Conservation (phyloP, 495 filamentous ascomycete genomes). For the Staphylotrichum tortipilum region DNA sequence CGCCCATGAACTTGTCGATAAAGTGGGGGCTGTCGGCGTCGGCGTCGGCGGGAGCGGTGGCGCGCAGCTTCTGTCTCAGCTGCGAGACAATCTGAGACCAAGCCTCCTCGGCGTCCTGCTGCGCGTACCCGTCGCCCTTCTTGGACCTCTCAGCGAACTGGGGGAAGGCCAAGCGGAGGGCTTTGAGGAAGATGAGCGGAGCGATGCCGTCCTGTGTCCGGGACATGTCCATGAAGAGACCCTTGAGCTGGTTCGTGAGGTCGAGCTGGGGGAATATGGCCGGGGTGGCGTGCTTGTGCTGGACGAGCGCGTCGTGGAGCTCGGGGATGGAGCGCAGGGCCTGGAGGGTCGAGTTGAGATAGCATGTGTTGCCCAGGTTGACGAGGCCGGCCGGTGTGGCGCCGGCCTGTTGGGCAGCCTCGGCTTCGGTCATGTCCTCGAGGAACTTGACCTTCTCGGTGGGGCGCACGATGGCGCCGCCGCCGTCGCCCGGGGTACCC, state of each 20-base stretch:
- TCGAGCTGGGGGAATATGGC: conserved; percentile 47
- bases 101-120: conserved; percentile 96
- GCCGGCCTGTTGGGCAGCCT: conserved; percentile 70
- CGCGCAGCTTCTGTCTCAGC: conserved; percentile 68
- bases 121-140: conserved; percentile 74
- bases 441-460: conserved; percentile 79
- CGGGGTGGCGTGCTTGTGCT: conserved; percentile 46
- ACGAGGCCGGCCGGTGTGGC: conserved; percentile 82
- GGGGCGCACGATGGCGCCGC: conserved; percentile 57
- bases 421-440: conserved; percentile 97
- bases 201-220: conserved; percentile 83
- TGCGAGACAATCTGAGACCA: conserved; percentile 95
- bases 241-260: conserved; percentile 69
- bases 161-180: conserved; percentile 74
- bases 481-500: conserved; percentile 69
- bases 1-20: conserved; percentile 82
- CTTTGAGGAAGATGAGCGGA: conserved; percentile 75
- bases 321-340: conserved; percentile 83
- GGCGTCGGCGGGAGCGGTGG: conserved; percentile 36
- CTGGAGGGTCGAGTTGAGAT: conserved; percentile 94
- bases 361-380: conserved; percentile 96
- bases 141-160: conserved; percentile 86
- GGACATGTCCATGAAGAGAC: conserved; percentile 89
- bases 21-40: conserved; percentile 50
- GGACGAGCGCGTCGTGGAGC: conserved; percentile 68